Conservation (phyloP, 345 rosid genomes). For the Eucalyptus regnans region DNA sequence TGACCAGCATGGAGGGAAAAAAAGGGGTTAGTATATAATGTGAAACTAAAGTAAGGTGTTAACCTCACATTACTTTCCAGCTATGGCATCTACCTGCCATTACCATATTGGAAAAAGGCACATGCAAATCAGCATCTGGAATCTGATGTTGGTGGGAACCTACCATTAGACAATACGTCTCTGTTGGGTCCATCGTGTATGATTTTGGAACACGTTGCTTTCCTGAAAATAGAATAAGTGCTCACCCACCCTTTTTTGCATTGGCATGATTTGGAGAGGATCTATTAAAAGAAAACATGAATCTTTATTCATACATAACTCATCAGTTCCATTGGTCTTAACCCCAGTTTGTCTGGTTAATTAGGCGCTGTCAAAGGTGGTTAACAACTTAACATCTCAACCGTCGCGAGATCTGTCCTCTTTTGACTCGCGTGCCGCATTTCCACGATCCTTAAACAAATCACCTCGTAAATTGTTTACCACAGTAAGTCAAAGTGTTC, state of each 20-base stretch:
- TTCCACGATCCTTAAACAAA: background rate
- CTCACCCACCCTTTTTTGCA: background rate
- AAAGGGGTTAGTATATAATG: background rate
- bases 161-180: background rate
- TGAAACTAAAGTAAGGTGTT: background rate
- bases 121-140: background rate
- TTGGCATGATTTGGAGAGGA: background rate
- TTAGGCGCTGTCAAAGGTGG: background rate
- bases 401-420: background rate
- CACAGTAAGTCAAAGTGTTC: background rate
- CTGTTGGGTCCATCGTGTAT: background rate
- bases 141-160: background rate
- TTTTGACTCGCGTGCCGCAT: background rate
- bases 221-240: background rate
- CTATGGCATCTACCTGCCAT: background rate
- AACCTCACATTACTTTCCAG: background rate
- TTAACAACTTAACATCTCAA: background rate
- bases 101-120: background rate
- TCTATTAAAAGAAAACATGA: background rate
- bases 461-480: background rate
- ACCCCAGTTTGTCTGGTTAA: background rate
- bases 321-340: background rate
- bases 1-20: background rate
- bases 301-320: background rate
- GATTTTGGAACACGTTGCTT: background rate